A percentile compares a stretch with the other conserved stretches of the same genome.
Evolutionary conservation across 371 early-diverging fungal species (phyloP).

Genomic region (Nosema muscidifuracis): DNA sequence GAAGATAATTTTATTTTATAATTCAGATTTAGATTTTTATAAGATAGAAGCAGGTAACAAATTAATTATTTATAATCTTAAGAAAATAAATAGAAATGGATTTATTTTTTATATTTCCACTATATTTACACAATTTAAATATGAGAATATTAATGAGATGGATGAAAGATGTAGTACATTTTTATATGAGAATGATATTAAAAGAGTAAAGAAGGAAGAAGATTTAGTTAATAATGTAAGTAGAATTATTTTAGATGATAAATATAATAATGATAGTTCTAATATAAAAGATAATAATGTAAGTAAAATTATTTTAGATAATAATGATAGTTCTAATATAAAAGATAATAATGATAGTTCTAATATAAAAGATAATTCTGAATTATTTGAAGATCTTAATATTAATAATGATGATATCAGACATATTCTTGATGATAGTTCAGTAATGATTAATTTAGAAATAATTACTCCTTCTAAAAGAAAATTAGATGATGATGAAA

Average conservation of each 20-base stretch:
- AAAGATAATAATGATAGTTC: not conserved
- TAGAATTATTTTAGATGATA: not conserved
- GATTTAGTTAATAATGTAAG: too few species aligned
- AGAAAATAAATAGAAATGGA: slow-evolving; percentile 33
- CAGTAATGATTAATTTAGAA: not conserved
- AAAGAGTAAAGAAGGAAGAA: not conserved
- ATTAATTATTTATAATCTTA: slow-evolving; percentile 48
- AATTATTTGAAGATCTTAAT: too few species aligned
- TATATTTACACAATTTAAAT: slow-evolving; percentile 55
- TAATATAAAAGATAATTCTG: not conserved
- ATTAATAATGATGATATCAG: not conserved
- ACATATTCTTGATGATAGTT: not conserved
- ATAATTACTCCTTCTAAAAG: not conserved
- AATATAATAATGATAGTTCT: too few species aligned
- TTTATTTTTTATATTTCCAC: slow-evolving; percentile 57
- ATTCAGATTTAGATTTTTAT: slow-evolving; percentile 36
- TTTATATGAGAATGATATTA: not conserved
- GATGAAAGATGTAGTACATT: not conserved
- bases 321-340: not conserved
- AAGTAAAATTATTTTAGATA: too few species aligned
- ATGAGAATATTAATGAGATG: not conserved
- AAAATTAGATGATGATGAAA: not conserved
- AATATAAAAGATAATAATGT: too few species aligned
- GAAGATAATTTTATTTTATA: slow-evolving; percentile 51
- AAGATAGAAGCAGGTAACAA: slow-evolving; percentile 43